Percentiles rank a stretch among this genome's conserved stretches.
Evolutionary conservation across 495 filamentous ascomycete species (phyloP).

Genomic region (Neurospora sp.): DNA sequence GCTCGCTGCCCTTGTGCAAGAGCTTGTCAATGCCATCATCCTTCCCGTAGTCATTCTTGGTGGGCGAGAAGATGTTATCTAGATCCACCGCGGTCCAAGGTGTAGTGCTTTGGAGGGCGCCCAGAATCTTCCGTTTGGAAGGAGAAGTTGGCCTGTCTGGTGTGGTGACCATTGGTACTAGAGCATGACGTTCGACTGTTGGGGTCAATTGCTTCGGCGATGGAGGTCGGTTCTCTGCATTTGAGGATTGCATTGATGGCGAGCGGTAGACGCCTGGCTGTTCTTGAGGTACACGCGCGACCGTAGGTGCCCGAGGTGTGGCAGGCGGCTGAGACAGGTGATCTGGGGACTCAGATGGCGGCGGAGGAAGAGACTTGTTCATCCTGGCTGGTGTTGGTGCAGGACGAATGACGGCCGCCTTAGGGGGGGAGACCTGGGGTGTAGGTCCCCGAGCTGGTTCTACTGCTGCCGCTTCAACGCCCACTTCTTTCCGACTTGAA

Average conservation of each 20-base stretch:
- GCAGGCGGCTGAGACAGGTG: constrained; percentile 16
- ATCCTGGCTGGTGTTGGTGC: constrained; percentile 6
- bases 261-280: constrained; percentile 41
- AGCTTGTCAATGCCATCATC: constrained; percentile 30
- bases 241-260: constrained; percentile 63
- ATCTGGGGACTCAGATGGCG: constrained; percentile 15
- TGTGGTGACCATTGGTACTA: constrained; percentile 46
- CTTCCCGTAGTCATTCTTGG: constrained; percentile 45
- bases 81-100: constrained; percentile 69
- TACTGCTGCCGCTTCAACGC: neutral
- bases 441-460: constrained; percentile 3
- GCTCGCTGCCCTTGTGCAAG: constrained; percentile 37
- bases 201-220: constrained; percentile 42
- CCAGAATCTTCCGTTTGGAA: constrained; percentile 49
- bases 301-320: constrained; percentile 22
- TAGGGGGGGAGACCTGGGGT: neutral
- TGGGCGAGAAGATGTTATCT: constrained; percentile 45
- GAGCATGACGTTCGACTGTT: constrained; percentile 20
- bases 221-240: constrained; percentile 69
- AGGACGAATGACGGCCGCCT: constrained; percentile 5
- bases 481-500: neutral
- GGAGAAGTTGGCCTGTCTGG: constrained; percentile 46
- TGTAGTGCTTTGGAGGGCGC: constrained; percentile 46
- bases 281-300: constrained; percentile 22
- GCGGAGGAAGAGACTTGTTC: constrained; percentile 22